phyloP scores from a whole-genome alignment of 2,329 filamentous ascomycete species.

The Pestalotiopsis sp. region DNA sequence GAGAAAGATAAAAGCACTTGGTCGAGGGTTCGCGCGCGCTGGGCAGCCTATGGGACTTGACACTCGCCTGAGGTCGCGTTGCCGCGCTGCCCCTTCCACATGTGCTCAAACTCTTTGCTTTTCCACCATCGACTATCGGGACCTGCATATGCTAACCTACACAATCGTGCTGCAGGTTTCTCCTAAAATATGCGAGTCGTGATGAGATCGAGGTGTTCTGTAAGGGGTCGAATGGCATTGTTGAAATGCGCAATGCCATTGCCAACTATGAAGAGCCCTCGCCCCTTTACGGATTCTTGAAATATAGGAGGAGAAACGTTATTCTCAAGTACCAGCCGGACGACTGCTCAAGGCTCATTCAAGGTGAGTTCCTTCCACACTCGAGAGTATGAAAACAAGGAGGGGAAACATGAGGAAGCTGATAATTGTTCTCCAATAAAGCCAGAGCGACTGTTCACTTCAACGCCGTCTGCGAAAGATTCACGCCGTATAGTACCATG shows the following conservation, averaged over 20 bases:
- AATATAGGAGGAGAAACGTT: conserved; percentile 87
- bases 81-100: conserved; percentile 5
- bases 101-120: conserved; percentile 5
- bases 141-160: conserved; percentile 1
- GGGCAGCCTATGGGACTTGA: not conserved
- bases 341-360: conserved; percentile 84
- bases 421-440: conserved; percentile 39
- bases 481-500: conserved; percentile 84
- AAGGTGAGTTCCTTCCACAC: conserved; percentile 65
- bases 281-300: conserved; percentile 88
- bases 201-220: conserved; percentile 83
- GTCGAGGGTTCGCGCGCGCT: not conserved
- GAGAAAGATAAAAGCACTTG: not conserved
- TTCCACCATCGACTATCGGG: conserved; percentile 1
- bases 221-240: conserved; percentile 79
- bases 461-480: conserved; percentile 68
- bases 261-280: conserved; percentile 80
- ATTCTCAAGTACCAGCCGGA: conserved; percentile 92
- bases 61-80: not conserved
- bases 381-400: not conserved
- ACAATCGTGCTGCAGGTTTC: conserved; percentile 67
- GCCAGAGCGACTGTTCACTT: conserved; percentile 81
- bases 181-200: conserved; percentile 87
- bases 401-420: not conserved
- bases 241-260: conserved; percentile 80